A percentile compares a stretch with the other conserved stretches of the same genome.
These are phyloP conservation scores for Auriculariales sp. DNA, from an alignment of 768 basidiomycete species.

Conservation along the genomic window DNA sequence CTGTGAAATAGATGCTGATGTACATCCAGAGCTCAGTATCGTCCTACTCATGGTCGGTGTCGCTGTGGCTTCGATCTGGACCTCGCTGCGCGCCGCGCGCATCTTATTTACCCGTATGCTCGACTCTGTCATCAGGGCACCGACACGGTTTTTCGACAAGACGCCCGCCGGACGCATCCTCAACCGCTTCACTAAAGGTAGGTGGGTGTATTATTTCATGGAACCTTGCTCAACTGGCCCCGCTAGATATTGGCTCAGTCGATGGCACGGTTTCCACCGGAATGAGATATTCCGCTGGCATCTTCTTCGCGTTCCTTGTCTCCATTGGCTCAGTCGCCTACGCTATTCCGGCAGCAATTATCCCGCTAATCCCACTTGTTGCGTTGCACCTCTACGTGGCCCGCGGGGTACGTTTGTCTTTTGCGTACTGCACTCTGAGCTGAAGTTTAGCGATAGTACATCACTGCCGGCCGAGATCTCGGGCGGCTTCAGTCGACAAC, in stretches of 20 bases:
- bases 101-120: slow-evolving; percentile 40
- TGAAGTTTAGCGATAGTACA: no score
- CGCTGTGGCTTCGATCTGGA: not conserved
- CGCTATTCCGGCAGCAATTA: slow-evolving; percentile 3
- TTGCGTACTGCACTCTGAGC: no score
- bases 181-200: slow-evolving; percentile 57
- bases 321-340: slow-evolving; percentile 10
- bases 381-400: no score
- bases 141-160: slow-evolving; percentile 55
- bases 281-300: slow-evolving; percentile 13
- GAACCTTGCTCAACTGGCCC: no score
- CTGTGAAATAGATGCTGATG: not conserved
- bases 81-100: not conserved
- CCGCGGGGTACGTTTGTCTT: no score
- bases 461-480: slow-evolving; percentile 66
- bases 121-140: slow-evolving; percentile 41
- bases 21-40: not conserved
- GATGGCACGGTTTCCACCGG: slow-evolving; percentile 15
- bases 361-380: slow-evolving; percentile 3
- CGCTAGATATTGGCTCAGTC: slow-evolving; percentile 16
- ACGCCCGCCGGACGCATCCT: slow-evolving; percentile 67
- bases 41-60: not conserved
- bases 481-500: slow-evolving; percentile 77
- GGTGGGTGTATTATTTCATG: no score
- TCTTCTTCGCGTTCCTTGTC: slow-evolving; percentile 12